phyloP scores from a whole-genome alignment of 345 rosid genomes.

The Melaleuca alternifolia region DNA sequence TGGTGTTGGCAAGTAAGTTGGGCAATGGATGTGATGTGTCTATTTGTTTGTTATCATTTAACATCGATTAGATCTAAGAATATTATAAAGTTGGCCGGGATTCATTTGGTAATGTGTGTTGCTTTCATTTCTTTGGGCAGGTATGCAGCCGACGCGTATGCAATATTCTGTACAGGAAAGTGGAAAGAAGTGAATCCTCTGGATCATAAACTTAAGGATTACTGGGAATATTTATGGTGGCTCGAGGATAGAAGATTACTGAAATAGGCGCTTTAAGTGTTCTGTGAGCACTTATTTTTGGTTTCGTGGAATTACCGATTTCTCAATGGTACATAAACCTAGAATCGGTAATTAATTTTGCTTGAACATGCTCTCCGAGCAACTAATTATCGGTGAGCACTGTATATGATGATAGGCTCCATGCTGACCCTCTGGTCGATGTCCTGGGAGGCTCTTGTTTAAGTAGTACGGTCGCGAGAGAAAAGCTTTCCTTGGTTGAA shows the following conservation, averaged over 20 bases:
- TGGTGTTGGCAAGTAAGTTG: conserved; percentile 63
- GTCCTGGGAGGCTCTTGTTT: not conserved
- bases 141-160: conserved; percentile 88
- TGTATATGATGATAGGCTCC: not conserved
- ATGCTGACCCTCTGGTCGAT: not conserved
- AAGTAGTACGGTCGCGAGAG: not conserved
- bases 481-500: not conserved
- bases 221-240: conserved; percentile 52
- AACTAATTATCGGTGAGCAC: not conserved
- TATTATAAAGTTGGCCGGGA: not conserved
- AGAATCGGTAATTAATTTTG: not conserved
- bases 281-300: not conserved
- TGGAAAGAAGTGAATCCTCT: conserved; percentile 55
- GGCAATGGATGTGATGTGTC: not conserved
- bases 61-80: not conserved
- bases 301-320: not conserved
- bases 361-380: not conserved
- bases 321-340: not conserved
- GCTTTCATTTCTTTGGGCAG: conserved; percentile 14
- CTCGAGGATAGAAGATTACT: not conserved
- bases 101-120: not conserved
- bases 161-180: conserved; percentile 79
- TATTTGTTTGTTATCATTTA: not conserved
- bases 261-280: not conserved
- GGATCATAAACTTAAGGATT: conserved; percentile 62